These are phyloP conservation scores for Tetrapisispora nanseiensis DNA, from an alignment of 805 yeast genomes.

Conservation along the genomic window DNA sequence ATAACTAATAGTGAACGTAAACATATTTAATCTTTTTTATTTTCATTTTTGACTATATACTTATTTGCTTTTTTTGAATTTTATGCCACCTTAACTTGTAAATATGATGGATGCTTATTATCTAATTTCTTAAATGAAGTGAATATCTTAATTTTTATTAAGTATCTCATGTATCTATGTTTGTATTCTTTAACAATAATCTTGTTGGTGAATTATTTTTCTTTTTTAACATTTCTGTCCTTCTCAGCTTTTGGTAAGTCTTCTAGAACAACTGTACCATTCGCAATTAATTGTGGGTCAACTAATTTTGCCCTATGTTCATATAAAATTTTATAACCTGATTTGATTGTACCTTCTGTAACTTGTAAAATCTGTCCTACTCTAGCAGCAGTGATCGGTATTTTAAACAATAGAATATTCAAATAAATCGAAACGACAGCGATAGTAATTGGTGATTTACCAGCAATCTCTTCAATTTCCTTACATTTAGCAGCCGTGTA, in stretches of 20 bases:
- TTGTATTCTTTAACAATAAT: neutral
- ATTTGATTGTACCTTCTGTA: constrained; percentile 93
- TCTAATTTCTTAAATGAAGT: neutral
- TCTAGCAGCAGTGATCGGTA: constrained; percentile 61
- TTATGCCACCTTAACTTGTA: neutral
- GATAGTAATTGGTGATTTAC: constrained; percentile 92
- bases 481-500: constrained; percentile 82
- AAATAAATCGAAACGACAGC: constrained; percentile 96
- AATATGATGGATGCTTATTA: neutral
- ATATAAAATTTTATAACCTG: constrained; percentile 73
- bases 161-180: neutral
- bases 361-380: constrained; percentile 93
- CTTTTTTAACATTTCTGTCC: constrained; percentile 18
- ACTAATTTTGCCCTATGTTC: constrained; percentile 63
- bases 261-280: constrained; percentile 24
- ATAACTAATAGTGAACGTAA: neutral
- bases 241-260: constrained; percentile 27
- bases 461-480: constrained; percentile 88
- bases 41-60: neutral
- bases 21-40: neutral
- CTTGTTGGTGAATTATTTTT: neutral
- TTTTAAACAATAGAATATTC: constrained; percentile 82
- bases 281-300: constrained; percentile 26
- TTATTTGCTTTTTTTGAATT: neutral
- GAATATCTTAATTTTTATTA: neutral